Percentiles rank a stretch among this genome's conserved stretches.
Evolutionary conservation across 1,284 basidiomycete species (phyloP).

Genomic region (Pseudozyma sp.): DNA sequence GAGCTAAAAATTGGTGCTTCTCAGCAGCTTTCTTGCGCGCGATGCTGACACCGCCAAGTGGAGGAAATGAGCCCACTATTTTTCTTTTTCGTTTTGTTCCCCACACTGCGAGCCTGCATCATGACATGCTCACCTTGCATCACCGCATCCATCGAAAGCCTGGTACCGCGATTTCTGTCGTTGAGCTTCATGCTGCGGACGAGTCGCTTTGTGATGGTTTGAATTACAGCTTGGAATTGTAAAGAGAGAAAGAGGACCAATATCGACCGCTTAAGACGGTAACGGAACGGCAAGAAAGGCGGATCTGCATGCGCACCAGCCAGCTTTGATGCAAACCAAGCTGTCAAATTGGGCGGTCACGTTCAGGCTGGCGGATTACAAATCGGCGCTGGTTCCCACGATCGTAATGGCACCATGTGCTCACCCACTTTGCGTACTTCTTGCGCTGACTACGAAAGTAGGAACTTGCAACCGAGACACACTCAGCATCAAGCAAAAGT

Average conservation of each 20-base stretch:
- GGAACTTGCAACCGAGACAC: background rate
- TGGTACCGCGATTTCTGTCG: too few relatives aligned
- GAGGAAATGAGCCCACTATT: conserved; percentile 6
- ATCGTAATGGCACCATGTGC: conserved; percentile 20
- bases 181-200: background rate
- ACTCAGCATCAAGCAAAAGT: background rate
- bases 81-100: conserved; percentile 2
- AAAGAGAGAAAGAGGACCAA: background rate
- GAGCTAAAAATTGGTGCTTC: background rate
- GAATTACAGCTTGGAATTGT: background rate
- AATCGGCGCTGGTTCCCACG: conserved; percentile 25
- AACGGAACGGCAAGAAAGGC: background rate
- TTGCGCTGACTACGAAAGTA: background rate
- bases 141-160: too few relatives aligned
- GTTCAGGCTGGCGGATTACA: conserved; percentile 22
- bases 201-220: too few relatives aligned
- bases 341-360: conserved; percentile 3
- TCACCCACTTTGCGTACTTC: background rate
- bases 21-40: conserved; percentile 20
- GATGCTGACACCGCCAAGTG: conserved; percentile 25
- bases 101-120: conserved; percentile 3
- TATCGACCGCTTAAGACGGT: background rate
- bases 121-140: background rate
- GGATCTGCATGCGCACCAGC: conserved; percentile 5
- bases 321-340: conserved; percentile 5